Percentiles rank a stretch among this genome's conserved stretches.
Evolutionary conservation across 2,329 filamentous ascomycete species (phyloP).

Genomic region (Sporothrix globosa): DNA sequence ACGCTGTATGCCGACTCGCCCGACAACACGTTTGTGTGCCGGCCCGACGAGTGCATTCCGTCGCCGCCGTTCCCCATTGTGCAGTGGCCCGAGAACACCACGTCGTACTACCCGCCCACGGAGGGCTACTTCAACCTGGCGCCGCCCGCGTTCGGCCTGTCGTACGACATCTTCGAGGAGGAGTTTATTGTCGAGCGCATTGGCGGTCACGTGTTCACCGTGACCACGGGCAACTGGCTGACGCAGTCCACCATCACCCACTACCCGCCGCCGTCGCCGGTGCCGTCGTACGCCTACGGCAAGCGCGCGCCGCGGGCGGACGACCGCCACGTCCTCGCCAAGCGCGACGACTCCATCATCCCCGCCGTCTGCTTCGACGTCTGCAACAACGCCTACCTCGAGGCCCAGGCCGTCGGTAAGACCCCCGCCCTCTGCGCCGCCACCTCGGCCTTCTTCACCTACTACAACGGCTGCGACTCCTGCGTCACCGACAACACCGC

Average conservation of each 20-base stretch:
- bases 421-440: slow-evolving; percentile 49
- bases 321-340: slow-evolving; percentile 39
- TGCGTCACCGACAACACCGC: slow-evolving; percentile 47
- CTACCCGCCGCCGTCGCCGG: slow-evolving; percentile 42
- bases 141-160: slow-evolving; percentile 64
- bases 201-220: slow-evolving; percentile 46
- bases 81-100: slow-evolving; percentile 52
- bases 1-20: slow-evolving; percentile 57
- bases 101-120: slow-evolving; percentile 56
- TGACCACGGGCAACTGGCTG: slow-evolving; percentile 59
- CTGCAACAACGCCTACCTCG: slow-evolving; percentile 56
- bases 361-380: slow-evolving; percentile 56
- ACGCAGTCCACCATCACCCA: slow-evolving; percentile 55
- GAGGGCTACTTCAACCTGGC: slow-evolving; percentile 68
- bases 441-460: slow-evolving; percentile 48
- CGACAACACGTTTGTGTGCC: slow-evolving; percentile 51
- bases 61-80: slow-evolving; percentile 46
- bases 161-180: slow-evolving; percentile 62
- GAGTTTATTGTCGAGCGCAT: slow-evolving; percentile 46
- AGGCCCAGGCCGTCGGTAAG: slow-evolving; percentile 55
- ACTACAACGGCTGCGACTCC: slow-evolving; percentile 45
- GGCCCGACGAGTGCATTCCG: slow-evolving; percentile 49
- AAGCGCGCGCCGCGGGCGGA: background rate
- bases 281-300: background rate
- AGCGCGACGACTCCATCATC: slow-evolving; percentile 47